Percentiles rank a stretch among this genome's conserved stretches.
Evolutionary conservation across 2,329 filamentous ascomycete species (phyloP).

Genomic region (Colletotrichum liriopes): DNA sequence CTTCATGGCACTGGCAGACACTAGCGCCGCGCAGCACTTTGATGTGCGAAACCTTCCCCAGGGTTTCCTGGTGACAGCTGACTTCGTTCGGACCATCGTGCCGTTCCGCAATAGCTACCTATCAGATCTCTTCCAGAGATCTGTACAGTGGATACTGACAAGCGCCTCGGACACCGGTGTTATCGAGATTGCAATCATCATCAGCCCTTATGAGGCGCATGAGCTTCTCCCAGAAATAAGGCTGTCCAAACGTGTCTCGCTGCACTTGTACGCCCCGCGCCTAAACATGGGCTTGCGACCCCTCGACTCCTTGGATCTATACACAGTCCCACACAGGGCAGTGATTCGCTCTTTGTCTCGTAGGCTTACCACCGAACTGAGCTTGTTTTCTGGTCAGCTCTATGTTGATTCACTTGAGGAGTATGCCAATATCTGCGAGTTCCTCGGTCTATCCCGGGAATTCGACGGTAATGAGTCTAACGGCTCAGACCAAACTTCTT

Average conservation of each 20-base stretch:
- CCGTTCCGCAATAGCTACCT: background rate
- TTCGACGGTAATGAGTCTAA: constrained; percentile 38
- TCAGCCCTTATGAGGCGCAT: constrained; percentile 76
- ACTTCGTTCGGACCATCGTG: constrained; percentile 66
- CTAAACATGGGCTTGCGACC: constrained; percentile 53
- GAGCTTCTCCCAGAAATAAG: constrained; percentile 60
- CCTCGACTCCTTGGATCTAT: constrained; percentile 64
- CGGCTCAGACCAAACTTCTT: background rate
- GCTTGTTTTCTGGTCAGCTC: constrained; percentile 78
- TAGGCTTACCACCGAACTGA: constrained; percentile 61
- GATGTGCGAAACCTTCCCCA: constrained; percentile 54
- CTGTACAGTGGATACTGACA: constrained; percentile 70
- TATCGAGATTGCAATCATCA: constrained; percentile 57
- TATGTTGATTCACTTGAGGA: constrained; percentile 71
- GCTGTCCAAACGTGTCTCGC: constrained; percentile 50
- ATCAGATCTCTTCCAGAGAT: constrained; percentile 65
- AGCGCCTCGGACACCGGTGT: background rate
- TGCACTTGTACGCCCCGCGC: constrained; percentile 69
- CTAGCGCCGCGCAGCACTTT: constrained; percentile 56
- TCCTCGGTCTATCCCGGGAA: constrained; percentile 61
- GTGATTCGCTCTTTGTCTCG: too few species aligned
- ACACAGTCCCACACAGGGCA: constrained; percentile 51
- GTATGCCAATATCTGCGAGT: constrained; percentile 67
- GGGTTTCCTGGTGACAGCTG: constrained; percentile 62
- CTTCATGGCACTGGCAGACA: constrained; percentile 59